These are phyloP conservation scores for Pleurotus citrinopileatus DNA, from an alignment of 768 basidiomycete species.

Conservation along the genomic window DNA sequence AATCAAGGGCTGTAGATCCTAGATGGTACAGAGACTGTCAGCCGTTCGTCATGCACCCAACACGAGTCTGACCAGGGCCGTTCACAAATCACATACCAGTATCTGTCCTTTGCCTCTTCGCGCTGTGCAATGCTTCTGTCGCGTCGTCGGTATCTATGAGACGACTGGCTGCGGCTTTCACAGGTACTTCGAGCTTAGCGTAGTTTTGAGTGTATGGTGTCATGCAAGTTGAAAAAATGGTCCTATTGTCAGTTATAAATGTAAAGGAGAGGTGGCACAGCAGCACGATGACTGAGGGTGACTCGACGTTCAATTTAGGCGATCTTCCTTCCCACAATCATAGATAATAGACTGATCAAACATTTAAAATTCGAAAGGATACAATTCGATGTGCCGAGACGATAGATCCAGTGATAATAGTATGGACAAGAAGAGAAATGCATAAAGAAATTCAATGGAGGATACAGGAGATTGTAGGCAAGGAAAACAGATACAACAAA, in stretches of 20 bases:
- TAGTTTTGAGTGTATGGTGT: not conserved
- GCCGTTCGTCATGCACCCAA: conserved; percentile 12
- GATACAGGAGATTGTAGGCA: conserved; percentile 2
- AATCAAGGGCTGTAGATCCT: not conserved
- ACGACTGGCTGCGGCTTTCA: not conserved
- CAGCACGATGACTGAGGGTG: too few relatives aligned
- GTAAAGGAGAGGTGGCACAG: too few relatives aligned
- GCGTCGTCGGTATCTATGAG: not conserved
- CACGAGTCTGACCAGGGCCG: conserved; percentile 12
- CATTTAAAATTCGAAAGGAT: too few relatives aligned
- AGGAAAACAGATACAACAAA: conserved; percentile 5
- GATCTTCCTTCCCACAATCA: not conserved
- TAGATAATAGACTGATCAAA: not conserved
- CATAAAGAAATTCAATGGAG: conserved; percentile 9
- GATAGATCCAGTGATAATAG: too few relatives aligned
- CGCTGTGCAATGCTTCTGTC: conserved; percentile 6
- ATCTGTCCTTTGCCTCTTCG: conserved; percentile 30
- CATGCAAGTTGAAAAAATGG: not conserved
- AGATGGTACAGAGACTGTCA: not conserved
- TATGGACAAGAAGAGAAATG: conserved; percentile 14
- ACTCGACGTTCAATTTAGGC: not conserved
- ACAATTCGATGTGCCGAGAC: too few relatives aligned
- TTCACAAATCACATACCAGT: conserved; percentile 21
- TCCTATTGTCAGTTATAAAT: too few relatives aligned
- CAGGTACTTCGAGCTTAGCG: not conserved